phyloP scores from a whole-genome alignment of 768 basidiomycete genomes.

The Termitomyces sp. region DNA sequence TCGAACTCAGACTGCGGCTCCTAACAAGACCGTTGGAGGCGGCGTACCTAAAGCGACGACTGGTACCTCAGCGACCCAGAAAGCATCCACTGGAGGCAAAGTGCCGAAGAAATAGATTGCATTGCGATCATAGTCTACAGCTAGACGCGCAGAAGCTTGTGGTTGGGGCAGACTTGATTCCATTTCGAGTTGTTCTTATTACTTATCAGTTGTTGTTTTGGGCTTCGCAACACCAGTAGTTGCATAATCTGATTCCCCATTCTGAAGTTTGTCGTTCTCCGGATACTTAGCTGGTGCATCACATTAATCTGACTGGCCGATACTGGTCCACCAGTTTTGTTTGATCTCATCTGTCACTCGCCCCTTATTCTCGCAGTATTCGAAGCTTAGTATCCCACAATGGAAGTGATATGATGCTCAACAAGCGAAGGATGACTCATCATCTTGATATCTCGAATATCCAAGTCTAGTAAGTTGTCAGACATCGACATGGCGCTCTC shows the following conservation, averaged over 20 bases:
- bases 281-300: no score
- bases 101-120: conserved; percentile 5
- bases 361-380: background rate
- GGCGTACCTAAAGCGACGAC: conserved; percentile 5
- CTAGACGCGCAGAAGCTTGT: background rate
- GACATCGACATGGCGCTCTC: background rate
- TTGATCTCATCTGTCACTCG: no score
- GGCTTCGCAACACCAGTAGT: background rate
- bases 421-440: background rate
- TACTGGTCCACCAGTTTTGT: no score
- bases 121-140: background rate
- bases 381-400: background rate
- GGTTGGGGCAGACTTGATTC: background rate
- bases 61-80: conserved; percentile 1
- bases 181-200: background rate
- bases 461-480: background rate
- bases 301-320: no score
- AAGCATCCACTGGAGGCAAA: conserved; percentile 7
- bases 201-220: background rate
- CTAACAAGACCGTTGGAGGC: conserved; percentile 3
- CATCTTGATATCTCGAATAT: background rate
- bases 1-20: conserved; percentile 1
- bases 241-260: background rate
- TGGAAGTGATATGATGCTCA: background rate
- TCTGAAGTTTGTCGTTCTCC: background rate